Evolutionary conservation across 352 stramenopile genomes (phyloP).

Genomic region (Achlya hypogyna): DNA sequence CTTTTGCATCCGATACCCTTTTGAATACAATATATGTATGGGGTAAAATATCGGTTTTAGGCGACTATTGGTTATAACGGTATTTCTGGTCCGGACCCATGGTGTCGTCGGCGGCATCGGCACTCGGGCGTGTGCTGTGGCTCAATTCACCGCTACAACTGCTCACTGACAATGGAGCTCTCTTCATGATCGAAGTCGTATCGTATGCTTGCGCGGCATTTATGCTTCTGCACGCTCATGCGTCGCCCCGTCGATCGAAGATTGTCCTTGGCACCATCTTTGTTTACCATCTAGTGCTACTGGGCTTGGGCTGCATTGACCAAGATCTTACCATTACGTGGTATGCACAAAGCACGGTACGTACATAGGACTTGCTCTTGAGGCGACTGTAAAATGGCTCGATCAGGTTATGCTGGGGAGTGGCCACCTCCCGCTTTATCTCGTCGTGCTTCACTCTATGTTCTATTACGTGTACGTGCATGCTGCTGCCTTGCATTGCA

Average conservation of each 20-base stretch:
- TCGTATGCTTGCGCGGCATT: constrained; percentile 53
- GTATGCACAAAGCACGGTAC: not conserved
- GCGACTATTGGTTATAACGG: not conserved
- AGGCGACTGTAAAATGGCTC: not conserved
- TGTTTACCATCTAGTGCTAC: constrained; percentile 40
- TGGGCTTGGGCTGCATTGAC: not conserved
- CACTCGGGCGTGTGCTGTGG: not conserved
- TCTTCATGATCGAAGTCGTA: constrained; percentile 50
- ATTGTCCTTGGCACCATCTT: constrained; percentile 50
- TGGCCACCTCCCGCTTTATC: constrained; percentile 47
- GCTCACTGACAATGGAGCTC: constrained; percentile 50
- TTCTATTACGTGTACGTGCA: constrained; percentile 68
- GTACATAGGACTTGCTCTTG: not conserved
- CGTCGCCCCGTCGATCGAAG: constrained; percentile 64
- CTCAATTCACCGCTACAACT: constrained; percentile 18
- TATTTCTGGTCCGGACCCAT: not conserved
- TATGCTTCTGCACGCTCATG: constrained; percentile 65
- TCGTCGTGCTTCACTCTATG: constrained; percentile 53
- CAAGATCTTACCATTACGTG: not conserved
- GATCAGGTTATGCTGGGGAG: constrained; percentile 44
- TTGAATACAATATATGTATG: too few relatives aligned
- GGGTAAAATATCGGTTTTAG: too few relatives aligned
- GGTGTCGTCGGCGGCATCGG: not conserved
- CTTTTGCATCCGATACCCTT: too few relatives aligned
- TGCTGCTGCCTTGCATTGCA: not conserved